Percentiles rank a stretch among this genome's conserved stretches.
Evolutionary conservation across 2,329 filamentous ascomycete genomes (phyloP).

Genomic region (Cladosporium sp.): DNA sequence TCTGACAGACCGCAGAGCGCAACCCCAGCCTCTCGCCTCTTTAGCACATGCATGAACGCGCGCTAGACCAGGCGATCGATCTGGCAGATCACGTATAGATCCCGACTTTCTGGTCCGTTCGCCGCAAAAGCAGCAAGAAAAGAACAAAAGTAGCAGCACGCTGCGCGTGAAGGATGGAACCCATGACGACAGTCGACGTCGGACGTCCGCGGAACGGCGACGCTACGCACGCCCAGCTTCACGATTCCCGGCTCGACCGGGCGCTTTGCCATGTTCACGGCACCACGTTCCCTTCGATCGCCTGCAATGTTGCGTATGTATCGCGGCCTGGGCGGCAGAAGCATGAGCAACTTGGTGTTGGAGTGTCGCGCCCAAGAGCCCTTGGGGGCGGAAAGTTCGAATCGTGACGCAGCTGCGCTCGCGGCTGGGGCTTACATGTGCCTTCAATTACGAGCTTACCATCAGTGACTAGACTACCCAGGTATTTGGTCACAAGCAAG

Average conservation of each 20-base stretch:
- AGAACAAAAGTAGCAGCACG: background rate
- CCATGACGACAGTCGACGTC: constrained; percentile 3
- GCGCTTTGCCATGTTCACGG: constrained; percentile 4
- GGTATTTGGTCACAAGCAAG: background rate
- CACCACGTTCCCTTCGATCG: background rate
- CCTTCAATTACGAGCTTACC: background rate
- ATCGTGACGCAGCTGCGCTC: background rate
- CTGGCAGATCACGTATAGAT: background rate
- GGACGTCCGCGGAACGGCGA: constrained; percentile 7
- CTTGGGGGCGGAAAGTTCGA: background rate
- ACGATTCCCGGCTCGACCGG: constrained; percentile 1
- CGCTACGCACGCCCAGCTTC: constrained; percentile 6
- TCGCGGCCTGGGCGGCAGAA: background rate
- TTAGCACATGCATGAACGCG: background rate
- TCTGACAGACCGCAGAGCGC: background rate
- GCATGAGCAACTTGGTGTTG: background rate
- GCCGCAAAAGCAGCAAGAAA: background rate
- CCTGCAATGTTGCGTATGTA: background rate
- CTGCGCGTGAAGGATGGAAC: background rate
- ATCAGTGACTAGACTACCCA: background rate
- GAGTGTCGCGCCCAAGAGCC: background rate
- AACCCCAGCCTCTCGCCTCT: background rate
- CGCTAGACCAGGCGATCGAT: constrained; percentile 4
- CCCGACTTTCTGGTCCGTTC: background rate
- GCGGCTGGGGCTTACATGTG: background rate